Evolutionary conservation across 2,329 filamentous ascomycete genomes (phyloP).

Genomic region (Hymenoscyphus fraxineus): DNA sequence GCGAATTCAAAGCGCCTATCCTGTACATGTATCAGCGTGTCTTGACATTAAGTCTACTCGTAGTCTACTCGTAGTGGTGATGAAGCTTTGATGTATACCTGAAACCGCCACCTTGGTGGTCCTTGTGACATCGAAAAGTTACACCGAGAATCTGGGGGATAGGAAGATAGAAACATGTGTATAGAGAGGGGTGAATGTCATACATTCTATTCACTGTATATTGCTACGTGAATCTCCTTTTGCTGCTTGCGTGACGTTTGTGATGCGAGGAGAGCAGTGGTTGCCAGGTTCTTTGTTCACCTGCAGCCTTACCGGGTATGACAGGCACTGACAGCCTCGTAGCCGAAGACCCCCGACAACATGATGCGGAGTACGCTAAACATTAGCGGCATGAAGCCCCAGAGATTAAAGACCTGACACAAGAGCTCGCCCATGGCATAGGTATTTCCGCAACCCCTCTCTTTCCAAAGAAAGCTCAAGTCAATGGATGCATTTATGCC

Average conservation of each 20-base stretch:
- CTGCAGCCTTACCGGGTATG: neutral
- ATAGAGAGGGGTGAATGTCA: too few species aligned
- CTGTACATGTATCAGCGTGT: neutral
- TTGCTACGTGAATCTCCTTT: too few species aligned
- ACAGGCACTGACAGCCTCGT: neutral
- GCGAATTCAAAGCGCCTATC: constrained; percentile 2
- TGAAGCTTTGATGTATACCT: neutral
- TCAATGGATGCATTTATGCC: neutral
- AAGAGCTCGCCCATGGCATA: neutral
- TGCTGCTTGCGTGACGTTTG: too few species aligned
- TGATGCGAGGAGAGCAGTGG: too few species aligned
- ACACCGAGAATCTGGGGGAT: too few species aligned
- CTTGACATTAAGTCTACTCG: neutral
- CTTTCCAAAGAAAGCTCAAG: neutral
- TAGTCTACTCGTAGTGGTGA: neutral
- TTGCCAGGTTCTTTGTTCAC: neutral
- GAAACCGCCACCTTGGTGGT: neutral
- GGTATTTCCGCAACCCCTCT: neutral
- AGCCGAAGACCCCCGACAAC: neutral
- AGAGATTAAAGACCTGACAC: neutral
- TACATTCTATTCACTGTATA: too few species aligned
- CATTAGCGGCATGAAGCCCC: neutral
- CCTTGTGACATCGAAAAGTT: too few species aligned
- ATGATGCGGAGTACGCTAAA: neutral
- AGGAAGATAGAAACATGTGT: too few species aligned